Conservation (phyloP, 768 basidiomycete genomes). For the Amanita polypyramis region DNA sequence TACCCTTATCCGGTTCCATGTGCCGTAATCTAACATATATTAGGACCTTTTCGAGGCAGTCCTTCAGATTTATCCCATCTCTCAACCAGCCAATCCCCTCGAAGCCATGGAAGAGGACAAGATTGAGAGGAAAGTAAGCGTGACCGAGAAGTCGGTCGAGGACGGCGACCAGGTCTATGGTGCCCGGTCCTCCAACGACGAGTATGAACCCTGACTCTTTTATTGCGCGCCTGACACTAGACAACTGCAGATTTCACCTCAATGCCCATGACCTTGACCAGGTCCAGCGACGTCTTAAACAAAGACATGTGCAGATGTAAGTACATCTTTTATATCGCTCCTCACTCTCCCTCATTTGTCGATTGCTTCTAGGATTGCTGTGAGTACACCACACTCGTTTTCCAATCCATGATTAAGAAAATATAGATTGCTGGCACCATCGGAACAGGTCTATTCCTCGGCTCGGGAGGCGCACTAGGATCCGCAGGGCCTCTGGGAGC, state of each 20-base stretch:
- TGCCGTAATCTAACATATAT: no score
- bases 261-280: conserved; percentile 56
- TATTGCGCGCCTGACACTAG: not conserved
- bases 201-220: not conserved
- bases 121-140: not conserved
- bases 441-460: conserved; percentile 66
- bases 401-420: not conserved
- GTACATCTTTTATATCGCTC: conserved; percentile 12
- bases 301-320: conserved; percentile 74
- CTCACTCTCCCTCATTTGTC: conserved; percentile 2
- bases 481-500: conserved; percentile 60
- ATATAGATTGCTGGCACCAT: conserved; percentile 62
- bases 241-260: conserved; percentile 29
- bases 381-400: conserved; percentile 20
- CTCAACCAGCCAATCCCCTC: conserved; percentile 4
- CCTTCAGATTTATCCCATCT: not conserved
- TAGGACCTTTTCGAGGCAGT: conserved; percentile 1
- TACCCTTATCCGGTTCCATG: no score
- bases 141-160: conserved; percentile 7
- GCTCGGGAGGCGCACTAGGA: conserved; percentile 50
- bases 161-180: conserved; percentile 2
- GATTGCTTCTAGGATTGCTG: conserved; percentile 42
- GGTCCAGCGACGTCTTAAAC: conserved; percentile 64
- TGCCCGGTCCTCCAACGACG: not conserved
- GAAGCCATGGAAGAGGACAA: conserved; percentile 13